Percentiles rank a stretch among this genome's conserved stretches.
phyloP scores from a whole-genome alignment of 192 early-diverging fungal genomes.

The Piromyces sp. region DNA sequence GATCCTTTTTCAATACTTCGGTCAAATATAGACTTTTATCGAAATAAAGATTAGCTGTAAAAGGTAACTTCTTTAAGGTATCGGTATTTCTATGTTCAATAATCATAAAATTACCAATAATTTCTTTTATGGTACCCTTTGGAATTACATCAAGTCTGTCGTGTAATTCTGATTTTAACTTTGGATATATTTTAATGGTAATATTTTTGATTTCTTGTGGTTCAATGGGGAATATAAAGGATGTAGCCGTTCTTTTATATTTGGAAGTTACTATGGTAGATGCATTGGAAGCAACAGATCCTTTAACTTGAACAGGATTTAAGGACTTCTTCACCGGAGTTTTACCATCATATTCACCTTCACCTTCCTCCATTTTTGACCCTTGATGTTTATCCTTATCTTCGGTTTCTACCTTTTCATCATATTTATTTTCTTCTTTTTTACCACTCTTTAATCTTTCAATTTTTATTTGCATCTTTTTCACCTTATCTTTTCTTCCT shows the following conservation, averaged over 20 bases:
- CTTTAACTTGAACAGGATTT: not conserved
- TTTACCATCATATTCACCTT: constrained; percentile 16
- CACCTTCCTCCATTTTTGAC: constrained; percentile 34
- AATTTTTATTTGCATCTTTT: constrained; percentile 35
- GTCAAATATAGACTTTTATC: not conserved
- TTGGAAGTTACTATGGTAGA: constrained; percentile 1
- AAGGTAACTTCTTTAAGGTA: not conserved
- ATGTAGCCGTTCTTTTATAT: constrained; percentile 34
- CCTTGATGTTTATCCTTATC: not conserved
- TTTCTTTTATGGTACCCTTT: not conserved
- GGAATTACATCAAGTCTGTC: not conserved
- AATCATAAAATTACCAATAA: not conserved
- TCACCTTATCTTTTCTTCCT: constrained; percentile 66
- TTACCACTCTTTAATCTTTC: not conserved
- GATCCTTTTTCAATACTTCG: not conserved
- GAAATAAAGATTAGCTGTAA: not conserved
- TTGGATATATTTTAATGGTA: constrained; percentile 1
- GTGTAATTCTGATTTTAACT: constrained; percentile 4
- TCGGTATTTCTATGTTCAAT: not conserved
- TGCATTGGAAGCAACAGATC: not conserved
- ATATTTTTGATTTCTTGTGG: constrained; percentile 44
- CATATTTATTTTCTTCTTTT: constrained; percentile 2
- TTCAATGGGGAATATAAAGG: constrained; percentile 50
- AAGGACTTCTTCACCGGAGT: not conserved
- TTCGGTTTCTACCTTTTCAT: not conserved